Evolutionary conservation across 1,139 yeast genomes (phyloP), one percentile per base, ranked within the genome.

Genomic region (Kodamaea plutei): DNA sequence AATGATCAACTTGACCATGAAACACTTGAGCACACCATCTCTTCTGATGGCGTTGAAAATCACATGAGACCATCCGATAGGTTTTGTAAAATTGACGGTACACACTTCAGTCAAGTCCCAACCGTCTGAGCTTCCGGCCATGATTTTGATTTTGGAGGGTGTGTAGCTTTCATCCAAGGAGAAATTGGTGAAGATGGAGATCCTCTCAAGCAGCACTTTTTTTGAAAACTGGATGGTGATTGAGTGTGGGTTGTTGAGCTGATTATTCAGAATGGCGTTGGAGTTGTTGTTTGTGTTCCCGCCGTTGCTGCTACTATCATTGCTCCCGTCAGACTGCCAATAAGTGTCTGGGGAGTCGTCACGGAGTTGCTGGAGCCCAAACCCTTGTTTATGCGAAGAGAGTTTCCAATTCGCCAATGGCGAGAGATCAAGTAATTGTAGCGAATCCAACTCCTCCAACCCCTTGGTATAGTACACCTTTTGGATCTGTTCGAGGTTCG

Each of bases 311-410:
- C 47, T 52, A 24, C 49, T 47, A 3, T 62, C 69, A 38, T 57
- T 19, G 37, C 67, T 63, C 2, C 97, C 98, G 54, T 93, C 98
- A 31, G 95, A 84, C 54, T 93, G 98, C 99, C 99, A 93, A 53
- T 69, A 89, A 3, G 80, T 62, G 24, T 72, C 69, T 0, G 94
- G 84, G 11, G 79, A 73, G 47, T 85, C 93, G 33, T 84, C 87
- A 20, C 93, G 62, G 8, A 91, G 64, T 43, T 81, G 82, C 14
- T 61, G 61, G 8, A 87, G 67, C 0, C 93, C 94, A 45, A 67
- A 78, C 0, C 91, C 94, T 13, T 72, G 73, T 45, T 89, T 91
- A 46, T 38, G 62, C 0, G 95, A 81, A 1, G 95, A 84, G 0
- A 87, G 77, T 26, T 79, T 73, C 97, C 98, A 91, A 22, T 80